Evolutionary conservation across 768 basidiomycete genomes (phyloP).

Genomic region (Naganishia kalamii): DNA sequence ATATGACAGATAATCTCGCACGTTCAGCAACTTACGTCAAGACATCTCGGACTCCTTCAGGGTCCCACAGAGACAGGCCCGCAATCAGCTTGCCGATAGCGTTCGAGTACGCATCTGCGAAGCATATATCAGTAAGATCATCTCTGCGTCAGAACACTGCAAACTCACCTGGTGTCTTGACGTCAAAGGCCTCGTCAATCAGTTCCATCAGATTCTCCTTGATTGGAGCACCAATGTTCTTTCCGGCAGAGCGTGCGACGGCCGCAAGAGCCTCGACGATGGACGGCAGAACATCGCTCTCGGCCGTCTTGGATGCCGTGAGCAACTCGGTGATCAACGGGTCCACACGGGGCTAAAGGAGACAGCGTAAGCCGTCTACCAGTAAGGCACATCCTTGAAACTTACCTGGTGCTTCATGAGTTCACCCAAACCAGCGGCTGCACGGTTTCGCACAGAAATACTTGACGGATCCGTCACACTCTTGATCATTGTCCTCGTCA

Average conservation of each 20-base stretch:
- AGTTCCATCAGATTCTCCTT: constrained; percentile 18
- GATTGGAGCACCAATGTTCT: constrained; percentile 57
- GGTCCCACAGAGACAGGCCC: constrained; percentile 4
- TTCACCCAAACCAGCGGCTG: constrained; percentile 75
- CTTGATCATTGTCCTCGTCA: constrained; percentile 94
- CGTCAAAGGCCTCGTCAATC: constrained; percentile 12
- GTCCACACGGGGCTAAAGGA: constrained; percentile 70
- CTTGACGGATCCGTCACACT: constrained; percentile 75
- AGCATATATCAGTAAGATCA: not conserved
- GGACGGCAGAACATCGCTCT: constrained; percentile 68
- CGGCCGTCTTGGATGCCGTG: constrained; percentile 49
- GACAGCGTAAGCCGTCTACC: not conserved
- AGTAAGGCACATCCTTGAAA: constrained; percentile 3
- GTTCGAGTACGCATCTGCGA: constrained; percentile 7
- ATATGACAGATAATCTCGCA: not conserved
- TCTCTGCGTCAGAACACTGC: not conserved
- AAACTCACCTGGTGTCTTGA: constrained; percentile 1
- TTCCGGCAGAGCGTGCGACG: constrained; percentile 63
- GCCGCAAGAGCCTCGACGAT: constrained; percentile 68
- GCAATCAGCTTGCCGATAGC: constrained; percentile 17
- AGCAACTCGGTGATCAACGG: constrained; percentile 84
- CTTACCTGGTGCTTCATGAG: constrained; percentile 66
- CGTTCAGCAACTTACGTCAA: not conserved
- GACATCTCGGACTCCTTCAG: not conserved
- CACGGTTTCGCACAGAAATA: constrained; percentile 68